Evolutionary conservation across 164 flowering plant species (phyloP), one percentile per base, ranked within the genome.

Genomic region (Cinnamomum chago): DNA sequence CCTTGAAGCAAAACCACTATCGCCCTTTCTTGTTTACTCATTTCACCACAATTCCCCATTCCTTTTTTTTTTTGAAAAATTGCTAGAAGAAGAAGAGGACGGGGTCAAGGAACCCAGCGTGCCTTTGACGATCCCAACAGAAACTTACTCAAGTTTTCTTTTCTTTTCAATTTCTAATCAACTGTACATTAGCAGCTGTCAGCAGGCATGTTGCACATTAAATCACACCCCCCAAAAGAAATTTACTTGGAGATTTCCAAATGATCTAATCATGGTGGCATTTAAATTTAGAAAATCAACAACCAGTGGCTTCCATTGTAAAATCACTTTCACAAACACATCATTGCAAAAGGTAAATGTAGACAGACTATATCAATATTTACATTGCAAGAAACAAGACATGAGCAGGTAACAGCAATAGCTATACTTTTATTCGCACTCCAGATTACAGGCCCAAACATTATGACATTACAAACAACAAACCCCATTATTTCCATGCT

Each of bases 401-500:
- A 9, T 2, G 22, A 47, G 58, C 72, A 75, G 68, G 62, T 5
- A 25, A 3, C 13, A 68, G 66, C 72, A 65, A 76, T 11, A 66
- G 67, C 24, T 10, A 50, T 58, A 58, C 58, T 58, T 72, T 78
- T 71, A 75, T 78, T 78, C 72, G 71, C 75, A 75, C 75, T 75
- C 77, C 66, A 74, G 67, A 71, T 67, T 40, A 40, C 47, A 40
- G 52, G 55, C 72, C 62, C 68, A 75, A 75, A 51, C 81, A 79
- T 75, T 79, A 71, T 40, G 47, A 40, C 67, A 79, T 71, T 75
- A 75, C 75, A 79, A 75, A 78, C 77, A 78, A 52, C 20, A 47
- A 52, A 70, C 30, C 68, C 70, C 73, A 75, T 75, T 79, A 75
- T 75, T 75, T 50, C 50, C 70, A 75, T 70, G 71, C 79, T 72